These are phyloP conservation scores for Teratosphaeriaceae sp. DNA, from an alignment of 2,329 filamentous ascomycete genomes.

Conservation along the genomic window DNA sequence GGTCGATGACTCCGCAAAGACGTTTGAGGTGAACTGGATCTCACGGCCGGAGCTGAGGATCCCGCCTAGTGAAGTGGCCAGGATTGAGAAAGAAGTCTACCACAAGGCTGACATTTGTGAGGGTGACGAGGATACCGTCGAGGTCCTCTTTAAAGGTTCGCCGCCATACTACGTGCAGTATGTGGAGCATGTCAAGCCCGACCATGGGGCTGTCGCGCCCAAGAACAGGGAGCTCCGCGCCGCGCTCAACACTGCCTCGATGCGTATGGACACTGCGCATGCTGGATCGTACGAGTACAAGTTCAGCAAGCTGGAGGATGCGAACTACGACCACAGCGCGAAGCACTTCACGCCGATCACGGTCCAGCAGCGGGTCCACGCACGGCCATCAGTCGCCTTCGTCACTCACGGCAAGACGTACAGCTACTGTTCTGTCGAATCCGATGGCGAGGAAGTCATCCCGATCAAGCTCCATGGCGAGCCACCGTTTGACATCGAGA, in stretches of 20 bases:
- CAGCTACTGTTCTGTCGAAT: slow-evolving; percentile 87
- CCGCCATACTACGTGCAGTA: slow-evolving; percentile 81
- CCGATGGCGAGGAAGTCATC: slow-evolving; percentile 72
- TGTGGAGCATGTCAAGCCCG: slow-evolving; percentile 65
- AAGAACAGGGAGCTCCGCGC: slow-evolving; percentile 69
- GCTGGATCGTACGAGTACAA: slow-evolving; percentile 80
- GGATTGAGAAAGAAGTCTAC: slow-evolving; percentile 48
- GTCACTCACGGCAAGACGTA: slow-evolving; percentile 84
- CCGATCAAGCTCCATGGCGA: slow-evolving; percentile 77
- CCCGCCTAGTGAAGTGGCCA: slow-evolving; percentile 57
- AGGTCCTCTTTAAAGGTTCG: slow-evolving; percentile 69
- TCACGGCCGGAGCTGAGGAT: slow-evolving; percentile 63
- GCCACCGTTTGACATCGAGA: slow-evolving; percentile 82
- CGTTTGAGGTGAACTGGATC: slow-evolving; percentile 80
- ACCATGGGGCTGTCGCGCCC: slow-evolving; percentile 55
- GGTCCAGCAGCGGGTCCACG: slow-evolving; percentile 76
- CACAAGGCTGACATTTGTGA: slow-evolving; percentile 83
- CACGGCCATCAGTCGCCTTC: slow-evolving; percentile 76
- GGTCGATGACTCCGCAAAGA: slow-evolving; percentile 65
- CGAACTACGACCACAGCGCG: slow-evolving; percentile 71
- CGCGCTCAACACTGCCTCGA: slow-evolving; percentile 65
- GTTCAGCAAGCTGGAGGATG: slow-evolving; percentile 76
- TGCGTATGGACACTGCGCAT: slow-evolving; percentile 79
- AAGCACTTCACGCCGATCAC: slow-evolving; percentile 59
- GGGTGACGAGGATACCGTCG: slow-evolving; percentile 84